These are phyloP conservation scores for Ophiobolus disseminans DNA, from an alignment of 2,329 filamentous ascomycete genomes.

Conservation along the genomic window DNA sequence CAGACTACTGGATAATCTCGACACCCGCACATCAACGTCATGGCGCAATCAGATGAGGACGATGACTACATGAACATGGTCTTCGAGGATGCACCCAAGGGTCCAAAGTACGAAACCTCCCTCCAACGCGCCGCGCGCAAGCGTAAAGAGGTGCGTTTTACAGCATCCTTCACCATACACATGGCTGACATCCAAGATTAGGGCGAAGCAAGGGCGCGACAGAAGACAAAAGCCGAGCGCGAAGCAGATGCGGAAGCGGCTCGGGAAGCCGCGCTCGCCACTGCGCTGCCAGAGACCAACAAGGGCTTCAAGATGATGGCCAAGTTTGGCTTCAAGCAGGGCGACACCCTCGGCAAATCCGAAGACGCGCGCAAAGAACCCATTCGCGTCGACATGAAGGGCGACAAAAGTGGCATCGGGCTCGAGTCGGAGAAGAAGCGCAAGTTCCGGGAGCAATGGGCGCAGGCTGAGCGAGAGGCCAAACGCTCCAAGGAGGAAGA, in stretches of 20 bases:
- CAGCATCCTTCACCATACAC: neutral
- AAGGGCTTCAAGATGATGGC: conserved; percentile 98
- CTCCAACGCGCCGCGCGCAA: conserved; percentile 64
- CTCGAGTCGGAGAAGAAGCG: conserved; percentile 83
- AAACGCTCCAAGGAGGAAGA: conserved; percentile 57
- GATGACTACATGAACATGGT: conserved; percentile 99
- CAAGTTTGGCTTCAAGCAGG: conserved; percentile 86
- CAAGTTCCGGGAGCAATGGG: conserved; percentile 59
- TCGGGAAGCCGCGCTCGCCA: conserved; percentile 78
- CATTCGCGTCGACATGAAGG: conserved; percentile 76
- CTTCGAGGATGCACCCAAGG: conserved; percentile 69
- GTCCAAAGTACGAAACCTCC: conserved; percentile 64
- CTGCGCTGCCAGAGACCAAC: conserved; percentile 73
- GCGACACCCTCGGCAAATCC: conserved; percentile 74
- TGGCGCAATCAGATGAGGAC: conserved; percentile 67
- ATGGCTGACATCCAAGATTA: conserved; percentile 21
- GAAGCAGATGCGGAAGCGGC: conserved; percentile 74
- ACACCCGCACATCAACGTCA: conserved; percentile 11
- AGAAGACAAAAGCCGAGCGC: conserved; percentile 81
- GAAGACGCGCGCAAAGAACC: conserved; percentile 69
- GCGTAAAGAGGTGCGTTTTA: conserved; percentile 56
- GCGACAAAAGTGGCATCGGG: conserved; percentile 82
- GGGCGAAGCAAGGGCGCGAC: conserved; percentile 38
- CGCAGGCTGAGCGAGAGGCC: conserved; percentile 38
- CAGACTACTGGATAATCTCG: conserved; percentile 1